phyloP scores from a whole-genome alignment of 352 stramenopile species.

The Pythium oligandrum region DNA sequence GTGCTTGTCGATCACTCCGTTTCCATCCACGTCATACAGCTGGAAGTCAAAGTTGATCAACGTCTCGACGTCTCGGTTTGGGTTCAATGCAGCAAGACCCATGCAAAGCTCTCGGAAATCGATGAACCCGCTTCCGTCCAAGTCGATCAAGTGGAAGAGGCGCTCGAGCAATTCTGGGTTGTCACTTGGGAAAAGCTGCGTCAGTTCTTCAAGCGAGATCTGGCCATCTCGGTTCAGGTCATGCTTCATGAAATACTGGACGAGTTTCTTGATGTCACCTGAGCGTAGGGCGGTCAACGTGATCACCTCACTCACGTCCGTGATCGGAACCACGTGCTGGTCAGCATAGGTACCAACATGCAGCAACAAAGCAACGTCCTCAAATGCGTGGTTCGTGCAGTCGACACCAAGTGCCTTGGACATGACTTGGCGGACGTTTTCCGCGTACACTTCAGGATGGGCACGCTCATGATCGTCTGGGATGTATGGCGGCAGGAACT shows the following conservation, averaged over 20 bases:
- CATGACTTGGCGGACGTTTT: conserved; percentile 58
- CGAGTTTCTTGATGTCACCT: conserved; percentile 40
- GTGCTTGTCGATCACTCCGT: conserved; percentile 42
- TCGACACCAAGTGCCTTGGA: conserved; percentile 34
- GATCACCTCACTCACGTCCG: conserved; percentile 47
- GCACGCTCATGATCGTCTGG: conserved; percentile 34
- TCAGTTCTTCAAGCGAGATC: conserved; percentile 65
- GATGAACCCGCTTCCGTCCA: conserved; percentile 55
- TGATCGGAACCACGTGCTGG: conserved; percentile 54
- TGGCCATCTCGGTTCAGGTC: conserved; percentile 58
- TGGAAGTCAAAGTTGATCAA: conserved; percentile 54
- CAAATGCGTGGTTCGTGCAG: conserved; percentile 73
- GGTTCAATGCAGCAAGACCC: conserved; percentile 46
- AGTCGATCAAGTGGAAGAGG: conserved; percentile 55
- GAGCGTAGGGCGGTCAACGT: conserved; percentile 38
- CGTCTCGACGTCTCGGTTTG: conserved; percentile 25
- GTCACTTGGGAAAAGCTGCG: conserved; percentile 38
- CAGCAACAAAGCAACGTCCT: conserved; percentile 62
- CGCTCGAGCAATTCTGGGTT: conserved; percentile 44
- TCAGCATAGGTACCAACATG: conserved; percentile 50
- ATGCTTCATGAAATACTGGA: conserved; percentile 49
- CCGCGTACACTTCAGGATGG: conserved; percentile 47
- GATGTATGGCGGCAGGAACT: conserved; percentile 50
- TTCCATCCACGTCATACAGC: conserved; percentile 60
- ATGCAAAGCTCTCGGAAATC: conserved; percentile 74